phyloP scores from a whole-genome alignment of 805 yeast genomes.

The Starmerella etchellsii region DNA sequence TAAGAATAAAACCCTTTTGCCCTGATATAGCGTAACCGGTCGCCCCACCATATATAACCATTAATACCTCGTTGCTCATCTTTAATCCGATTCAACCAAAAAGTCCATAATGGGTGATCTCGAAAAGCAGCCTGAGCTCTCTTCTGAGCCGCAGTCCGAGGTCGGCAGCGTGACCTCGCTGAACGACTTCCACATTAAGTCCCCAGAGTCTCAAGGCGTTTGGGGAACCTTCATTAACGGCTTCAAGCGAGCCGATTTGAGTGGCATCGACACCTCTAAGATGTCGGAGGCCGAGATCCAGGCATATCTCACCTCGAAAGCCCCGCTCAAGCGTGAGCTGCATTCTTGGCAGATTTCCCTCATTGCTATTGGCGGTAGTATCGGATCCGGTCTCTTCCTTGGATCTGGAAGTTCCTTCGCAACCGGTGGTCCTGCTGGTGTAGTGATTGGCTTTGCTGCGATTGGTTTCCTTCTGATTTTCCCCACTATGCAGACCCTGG shows the following conservation, averaged over 20 bases:
- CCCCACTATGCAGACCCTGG: constrained; percentile 51
- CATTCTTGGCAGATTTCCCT: constrained; percentile 32
- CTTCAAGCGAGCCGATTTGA: constrained; percentile 35
- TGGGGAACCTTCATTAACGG: constrained; percentile 24
- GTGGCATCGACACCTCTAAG: constrained; percentile 26
- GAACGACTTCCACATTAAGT: neutral
- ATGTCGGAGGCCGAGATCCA: constrained; percentile 26
- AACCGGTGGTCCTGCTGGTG: constrained; percentile 41
- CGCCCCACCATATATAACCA: too few species aligned
- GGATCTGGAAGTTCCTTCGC: constrained; percentile 39
- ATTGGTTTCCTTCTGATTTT: constrained; percentile 56
- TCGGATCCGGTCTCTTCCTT: constrained; percentile 61
- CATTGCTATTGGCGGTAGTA: constrained; percentile 76
- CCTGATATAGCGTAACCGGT: too few species aligned
- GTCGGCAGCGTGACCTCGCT: constrained; percentile 1
- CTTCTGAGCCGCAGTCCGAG: neutral
- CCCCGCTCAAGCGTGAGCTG: constrained; percentile 28
- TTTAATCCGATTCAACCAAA: too few species aligned
- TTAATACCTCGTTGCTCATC: too few species aligned
- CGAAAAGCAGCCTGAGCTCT: constrained; percentile 1
- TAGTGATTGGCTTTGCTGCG: constrained; percentile 45
- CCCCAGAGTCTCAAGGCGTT: constrained; percentile 6
- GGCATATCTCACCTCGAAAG: constrained; percentile 13
- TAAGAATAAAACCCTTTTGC: too few species aligned
- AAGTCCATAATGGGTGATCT: too few species aligned